These are phyloP conservation scores for Claviceps capensis DNA, from an alignment of 2,329 filamentous ascomycete genomes.

Conservation along the genomic window DNA sequence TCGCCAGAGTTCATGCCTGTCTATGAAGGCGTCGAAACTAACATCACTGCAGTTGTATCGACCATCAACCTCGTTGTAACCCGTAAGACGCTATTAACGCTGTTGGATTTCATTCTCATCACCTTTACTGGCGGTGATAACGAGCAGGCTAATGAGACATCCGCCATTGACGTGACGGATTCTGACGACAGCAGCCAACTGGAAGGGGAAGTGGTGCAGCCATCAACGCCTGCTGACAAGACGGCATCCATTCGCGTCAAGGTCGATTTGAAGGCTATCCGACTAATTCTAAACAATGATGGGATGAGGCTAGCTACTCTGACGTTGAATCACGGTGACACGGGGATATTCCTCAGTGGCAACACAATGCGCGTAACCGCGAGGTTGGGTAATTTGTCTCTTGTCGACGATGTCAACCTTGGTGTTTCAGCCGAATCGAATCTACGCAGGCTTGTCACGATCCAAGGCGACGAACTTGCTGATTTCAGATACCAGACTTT, in stretches of 20 bases:
- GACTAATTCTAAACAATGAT: slow-evolving; percentile 92
- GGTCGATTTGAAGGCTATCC: slow-evolving; percentile 83
- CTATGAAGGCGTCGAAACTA: slow-evolving; percentile 87
- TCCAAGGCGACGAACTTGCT: slow-evolving; percentile 87
- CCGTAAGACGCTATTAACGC: slow-evolving; percentile 75
- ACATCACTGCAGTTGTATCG: slow-evolving; percentile 79
- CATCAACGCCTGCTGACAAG: slow-evolving; percentile 21
- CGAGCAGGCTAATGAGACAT: slow-evolving; percentile 20
- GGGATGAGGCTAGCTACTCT: slow-evolving; percentile 87
- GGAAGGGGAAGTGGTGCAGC: slow-evolving; percentile 20
- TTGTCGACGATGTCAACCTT: slow-evolving; percentile 88
- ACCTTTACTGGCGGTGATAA: slow-evolving; percentile 64
- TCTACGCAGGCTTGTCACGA: slow-evolving; percentile 77
- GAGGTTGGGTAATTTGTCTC: slow-evolving; percentile 70
- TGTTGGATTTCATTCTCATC: slow-evolving; percentile 84
- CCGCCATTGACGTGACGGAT: slow-evolving; percentile 21
- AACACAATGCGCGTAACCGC: slow-evolving; percentile 80
- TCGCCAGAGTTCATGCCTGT: slow-evolving; percentile 88
- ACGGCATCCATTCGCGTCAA: slow-evolving; percentile 81
- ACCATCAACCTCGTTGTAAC: slow-evolving; percentile 96
- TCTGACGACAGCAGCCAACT: slow-evolving; percentile 17
- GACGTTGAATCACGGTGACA: slow-evolving; percentile 82
- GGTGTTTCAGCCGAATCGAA: slow-evolving; percentile 72
- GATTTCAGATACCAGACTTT: slow-evolving; percentile 98
- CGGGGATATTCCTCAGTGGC: slow-evolving; percentile 76